A percentile compares a stretch with the other conserved stretches of the same genome.
These are phyloP conservation scores for Stellera chamaejasme DNA, from an alignment of 345 rosid species.

Conservation along the genomic window DNA sequence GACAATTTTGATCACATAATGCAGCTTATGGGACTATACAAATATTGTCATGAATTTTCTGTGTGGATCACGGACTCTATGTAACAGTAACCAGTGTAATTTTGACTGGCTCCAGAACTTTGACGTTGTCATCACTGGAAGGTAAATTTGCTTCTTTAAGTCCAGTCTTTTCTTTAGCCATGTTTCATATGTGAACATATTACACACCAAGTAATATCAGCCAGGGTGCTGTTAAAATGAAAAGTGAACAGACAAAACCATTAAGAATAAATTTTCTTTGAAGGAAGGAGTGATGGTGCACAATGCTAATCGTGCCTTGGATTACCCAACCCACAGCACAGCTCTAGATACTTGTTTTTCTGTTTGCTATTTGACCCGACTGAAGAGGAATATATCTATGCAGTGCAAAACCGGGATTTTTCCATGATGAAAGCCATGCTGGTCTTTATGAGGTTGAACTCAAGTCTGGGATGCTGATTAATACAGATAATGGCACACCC, in stretches of 20 bases:
- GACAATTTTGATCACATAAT: slow-evolving; percentile 3
- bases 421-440: slow-evolving; percentile 82
- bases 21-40: slow-evolving; percentile 94
- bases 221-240: too few relatives aligned
- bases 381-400: not conserved
- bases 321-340: too few relatives aligned
- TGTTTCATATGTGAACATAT: too few relatives aligned
- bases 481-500: slow-evolving; percentile 95
- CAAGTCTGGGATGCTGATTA: slow-evolving; percentile 74
- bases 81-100: slow-evolving; percentile 33
- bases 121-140: slow-evolving; percentile 86
- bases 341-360: too few relatives aligned
- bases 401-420: slow-evolving; percentile 97
- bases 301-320: too few relatives aligned
- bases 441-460: slow-evolving; percentile 90
- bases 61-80: slow-evolving; percentile 33
- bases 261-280: too few relatives aligned
- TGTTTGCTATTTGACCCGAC: too few relatives aligned
- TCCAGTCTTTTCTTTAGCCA: not conserved
- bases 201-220: too few relatives aligned
- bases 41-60: slow-evolving; percentile 88
- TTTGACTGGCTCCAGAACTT: slow-evolving; percentile 83
- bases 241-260: too few relatives aligned
- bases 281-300: too few relatives aligned
- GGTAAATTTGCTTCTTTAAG: slow-evolving; percentile 27